These are phyloP conservation scores for Apiospora sp. DNA, from an alignment of 2,329 filamentous ascomycete genomes.

Conservation along the genomic window DNA sequence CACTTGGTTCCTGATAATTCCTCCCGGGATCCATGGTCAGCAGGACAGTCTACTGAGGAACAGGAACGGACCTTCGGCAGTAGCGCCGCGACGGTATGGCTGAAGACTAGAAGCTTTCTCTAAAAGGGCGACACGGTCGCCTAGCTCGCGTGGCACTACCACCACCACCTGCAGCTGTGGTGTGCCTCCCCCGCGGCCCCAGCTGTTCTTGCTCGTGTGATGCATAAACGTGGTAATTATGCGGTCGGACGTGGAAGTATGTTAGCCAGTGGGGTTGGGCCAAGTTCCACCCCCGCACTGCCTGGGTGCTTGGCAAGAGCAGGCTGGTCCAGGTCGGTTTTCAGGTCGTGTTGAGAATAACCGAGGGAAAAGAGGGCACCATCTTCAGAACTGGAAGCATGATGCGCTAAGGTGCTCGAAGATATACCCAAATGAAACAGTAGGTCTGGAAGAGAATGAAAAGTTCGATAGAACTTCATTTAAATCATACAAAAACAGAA, in stretches of 20 bases:
- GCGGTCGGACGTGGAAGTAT: background rate
- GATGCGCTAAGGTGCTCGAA: too few relatives aligned
- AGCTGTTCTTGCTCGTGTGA: background rate
- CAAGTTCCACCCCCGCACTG: constrained; percentile 1
- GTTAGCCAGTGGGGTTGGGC: background rate
- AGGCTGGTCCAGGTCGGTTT: background rate
- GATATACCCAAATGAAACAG: background rate
- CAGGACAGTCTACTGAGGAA: background rate
- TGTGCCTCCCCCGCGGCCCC: background rate
- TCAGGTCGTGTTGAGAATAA: background rate
- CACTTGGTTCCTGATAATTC: background rate
- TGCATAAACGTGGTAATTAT: constrained; percentile 8
- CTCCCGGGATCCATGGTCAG: background rate
- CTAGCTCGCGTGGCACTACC: background rate
- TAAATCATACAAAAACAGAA: too few relatives aligned
- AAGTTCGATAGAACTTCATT: too few relatives aligned
- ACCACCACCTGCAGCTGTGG: background rate
- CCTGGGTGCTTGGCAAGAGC: constrained; percentile 1
- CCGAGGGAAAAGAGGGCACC: background rate
- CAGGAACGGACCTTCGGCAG: background rate
- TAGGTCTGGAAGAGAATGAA: too few relatives aligned
- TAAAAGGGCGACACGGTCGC: background rate
- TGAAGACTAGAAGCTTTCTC: background rate
- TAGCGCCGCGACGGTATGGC: background rate
- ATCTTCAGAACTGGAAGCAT: too few relatives aligned